Evolutionary conservation across 331 rosid genomes (phyloP).

Genomic region (Spiraea crenata): DNA sequence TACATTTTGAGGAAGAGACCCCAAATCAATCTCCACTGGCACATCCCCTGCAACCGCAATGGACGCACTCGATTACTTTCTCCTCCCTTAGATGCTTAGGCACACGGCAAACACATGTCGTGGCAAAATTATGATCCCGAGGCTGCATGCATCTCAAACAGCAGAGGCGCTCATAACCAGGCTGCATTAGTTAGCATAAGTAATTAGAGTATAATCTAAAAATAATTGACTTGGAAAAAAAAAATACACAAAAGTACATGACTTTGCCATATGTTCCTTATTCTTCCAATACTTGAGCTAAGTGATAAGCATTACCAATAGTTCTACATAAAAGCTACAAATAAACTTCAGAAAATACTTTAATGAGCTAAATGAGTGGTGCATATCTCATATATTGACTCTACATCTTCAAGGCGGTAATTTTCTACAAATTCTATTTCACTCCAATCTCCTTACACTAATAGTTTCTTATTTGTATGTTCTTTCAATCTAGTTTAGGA

Average conservation of each 20-base stretch:
- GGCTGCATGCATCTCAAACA: constrained; percentile 94
- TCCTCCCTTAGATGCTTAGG: constrained; percentile 89
- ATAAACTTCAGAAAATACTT: neutral
- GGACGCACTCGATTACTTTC: constrained; percentile 85
- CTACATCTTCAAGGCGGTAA: neutral
- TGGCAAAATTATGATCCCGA: constrained; percentile 88
- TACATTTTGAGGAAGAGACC: constrained; percentile 1
- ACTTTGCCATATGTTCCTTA: neutral
- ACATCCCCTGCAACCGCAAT: constrained; percentile 87
- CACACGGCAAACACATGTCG: constrained; percentile 89
- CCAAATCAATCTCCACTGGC: constrained; percentile 77
- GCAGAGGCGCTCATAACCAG: constrained; percentile 87
- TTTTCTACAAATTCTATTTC: neutral
- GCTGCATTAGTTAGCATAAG: constrained; percentile 38
- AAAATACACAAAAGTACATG: neutral
- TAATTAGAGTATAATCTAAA: neutral
- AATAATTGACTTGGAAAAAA: neutral
- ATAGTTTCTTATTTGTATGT: neutral
- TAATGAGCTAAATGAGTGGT: neutral
- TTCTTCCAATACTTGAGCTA: neutral
- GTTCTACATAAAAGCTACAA: constrained; percentile 1
- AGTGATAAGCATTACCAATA: neutral
- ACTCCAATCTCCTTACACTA: neutral
- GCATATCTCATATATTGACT: neutral
- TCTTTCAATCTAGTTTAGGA: neutral